Evolutionary conservation across 768 basidiomycete species (phyloP).

Genomic region (Lentinula aciculospora): DNA sequence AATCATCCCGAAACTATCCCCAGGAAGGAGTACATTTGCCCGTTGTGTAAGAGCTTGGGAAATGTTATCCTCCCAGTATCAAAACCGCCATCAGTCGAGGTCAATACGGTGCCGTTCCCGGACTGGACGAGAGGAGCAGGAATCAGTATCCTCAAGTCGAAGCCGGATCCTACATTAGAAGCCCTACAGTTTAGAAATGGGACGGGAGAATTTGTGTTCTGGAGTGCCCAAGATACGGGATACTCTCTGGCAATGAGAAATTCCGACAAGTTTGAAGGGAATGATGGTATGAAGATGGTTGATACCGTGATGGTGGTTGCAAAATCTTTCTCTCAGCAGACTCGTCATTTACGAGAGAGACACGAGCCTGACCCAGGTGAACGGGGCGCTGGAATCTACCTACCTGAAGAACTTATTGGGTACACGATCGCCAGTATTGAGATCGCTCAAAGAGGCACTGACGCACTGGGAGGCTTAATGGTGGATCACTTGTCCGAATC

Average conservation of each 20-base stretch:
- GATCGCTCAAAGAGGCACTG: constrained; percentile 68
- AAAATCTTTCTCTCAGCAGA: constrained; percentile 79
- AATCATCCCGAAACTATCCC: constrained; percentile 95
- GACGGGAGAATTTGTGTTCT: constrained; percentile 86
- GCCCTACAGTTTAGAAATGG: constrained; percentile 72
- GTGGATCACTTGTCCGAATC: constrained; percentile 78
- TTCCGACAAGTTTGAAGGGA: constrained; percentile 43
- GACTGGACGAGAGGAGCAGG: constrained; percentile 91
- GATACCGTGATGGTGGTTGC: constrained; percentile 79
- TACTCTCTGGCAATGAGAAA: constrained; percentile 53
- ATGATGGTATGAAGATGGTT: constrained; percentile 73
- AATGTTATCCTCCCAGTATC: constrained; percentile 89
- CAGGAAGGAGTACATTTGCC: constrained; percentile 93
- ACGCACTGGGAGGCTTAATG: constrained; percentile 40
- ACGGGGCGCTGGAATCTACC: constrained; percentile 79
- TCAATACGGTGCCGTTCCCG: constrained; percentile 61
- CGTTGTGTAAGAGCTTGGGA: constrained; percentile 93
- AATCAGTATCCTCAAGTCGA: constrained; percentile 82
- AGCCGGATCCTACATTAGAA: constrained; percentile 68
- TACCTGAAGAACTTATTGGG: constrained; percentile 87
- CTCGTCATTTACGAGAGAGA: constrained; percentile 74
- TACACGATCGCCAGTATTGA: constrained; percentile 86
- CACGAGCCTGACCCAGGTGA: constrained; percentile 67
- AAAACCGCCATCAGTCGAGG: constrained; percentile 37
- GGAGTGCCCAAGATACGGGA: constrained; percentile 76